phyloP scores from a whole-genome alignment of 2,329 filamentous ascomycete genomes.

The Arthrobotrys sinensis region DNA sequence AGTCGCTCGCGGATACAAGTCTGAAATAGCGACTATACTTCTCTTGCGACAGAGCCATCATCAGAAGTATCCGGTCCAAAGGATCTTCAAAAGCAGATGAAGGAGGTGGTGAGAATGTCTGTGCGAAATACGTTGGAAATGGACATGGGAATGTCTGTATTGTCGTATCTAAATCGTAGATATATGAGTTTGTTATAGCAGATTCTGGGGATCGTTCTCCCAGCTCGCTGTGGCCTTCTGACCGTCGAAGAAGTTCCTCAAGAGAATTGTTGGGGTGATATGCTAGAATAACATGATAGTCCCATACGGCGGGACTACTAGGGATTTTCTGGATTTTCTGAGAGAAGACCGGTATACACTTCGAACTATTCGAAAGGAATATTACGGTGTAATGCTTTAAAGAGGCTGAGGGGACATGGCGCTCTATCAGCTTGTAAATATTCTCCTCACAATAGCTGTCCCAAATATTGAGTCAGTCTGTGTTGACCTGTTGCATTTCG shows the following conservation, averaged over 20 bases:
- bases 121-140: slow-evolving; percentile 60
- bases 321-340: slow-evolving; percentile 44
- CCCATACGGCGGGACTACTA: slow-evolving; percentile 46
- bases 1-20: slow-evolving; percentile 56
- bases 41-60: slow-evolving; percentile 27
- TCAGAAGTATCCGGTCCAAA: slow-evolving; percentile 36
- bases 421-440: slow-evolving; percentile 62
- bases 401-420: slow-evolving; percentile 50
- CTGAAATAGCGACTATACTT: slow-evolving; percentile 58
- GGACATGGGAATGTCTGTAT: slow-evolving; percentile 61
- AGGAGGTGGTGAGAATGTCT: slow-evolving; percentile 61
- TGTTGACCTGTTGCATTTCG: slow-evolving; percentile 55
- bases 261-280: slow-evolving; percentile 51
- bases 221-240: not conserved
- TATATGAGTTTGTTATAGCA: slow-evolving; percentile 39
- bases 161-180: slow-evolving; percentile 63
- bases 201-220: not conserved
- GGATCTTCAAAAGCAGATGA: slow-evolving; percentile 23
- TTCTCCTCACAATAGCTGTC: slow-evolving; percentile 64
- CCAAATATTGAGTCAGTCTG: not conserved
- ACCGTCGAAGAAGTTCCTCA: slow-evolving; percentile 31
- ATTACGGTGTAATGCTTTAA: slow-evolving; percentile 60
- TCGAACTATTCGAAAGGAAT: slow-evolving; percentile 63
- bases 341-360: slow-evolving; percentile 59
- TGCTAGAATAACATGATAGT: slow-evolving; percentile 63